phyloP scores from a whole-genome alignment of 2,329 filamentous ascomycete genomes.

The Exophiala viscosa region DNA sequence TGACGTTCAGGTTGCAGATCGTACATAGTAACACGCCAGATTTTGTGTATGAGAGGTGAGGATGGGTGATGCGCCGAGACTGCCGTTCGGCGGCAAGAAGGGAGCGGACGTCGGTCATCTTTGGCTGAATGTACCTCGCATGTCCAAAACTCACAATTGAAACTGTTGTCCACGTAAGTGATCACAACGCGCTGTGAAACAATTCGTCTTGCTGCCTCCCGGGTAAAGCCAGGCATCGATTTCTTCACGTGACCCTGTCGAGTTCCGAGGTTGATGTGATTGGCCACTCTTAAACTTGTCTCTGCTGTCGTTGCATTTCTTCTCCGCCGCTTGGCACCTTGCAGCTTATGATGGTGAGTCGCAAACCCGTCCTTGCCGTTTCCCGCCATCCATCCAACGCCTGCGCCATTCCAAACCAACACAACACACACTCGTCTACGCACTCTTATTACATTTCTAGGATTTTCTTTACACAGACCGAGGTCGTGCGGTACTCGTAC shows the following conservation, averaged over 20 bases:
- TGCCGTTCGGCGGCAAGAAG: slow-evolving; percentile 75
- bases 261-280: neutral
- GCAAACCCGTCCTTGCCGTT: neutral
- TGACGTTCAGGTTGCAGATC: slow-evolving; percentile 62
- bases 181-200: too few species aligned
- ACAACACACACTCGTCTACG: neutral
- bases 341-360: neutral
- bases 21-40: slow-evolving; percentile 65
- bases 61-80: slow-evolving; percentile 67
- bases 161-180: neutral
- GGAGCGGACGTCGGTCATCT: slow-evolving; percentile 75
- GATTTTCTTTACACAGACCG: neutral
- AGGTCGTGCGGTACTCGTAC: neutral
- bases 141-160: neutral
- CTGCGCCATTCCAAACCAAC: slow-evolving; percentile 3
- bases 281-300: neutral
- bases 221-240: neutral
- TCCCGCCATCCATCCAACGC: neutral
- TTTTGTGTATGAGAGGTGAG: slow-evolving; percentile 64
- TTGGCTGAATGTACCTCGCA: neutral
- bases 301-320: neutral
- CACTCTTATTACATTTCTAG: neutral
- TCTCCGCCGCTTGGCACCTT: slow-evolving; percentile 4
- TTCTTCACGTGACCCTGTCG: neutral
- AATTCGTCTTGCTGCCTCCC: too few species aligned